phyloP scores from a whole-genome alignment of 2,329 filamentous ascomycete genomes.

The Sporothrix curviconia region DNA sequence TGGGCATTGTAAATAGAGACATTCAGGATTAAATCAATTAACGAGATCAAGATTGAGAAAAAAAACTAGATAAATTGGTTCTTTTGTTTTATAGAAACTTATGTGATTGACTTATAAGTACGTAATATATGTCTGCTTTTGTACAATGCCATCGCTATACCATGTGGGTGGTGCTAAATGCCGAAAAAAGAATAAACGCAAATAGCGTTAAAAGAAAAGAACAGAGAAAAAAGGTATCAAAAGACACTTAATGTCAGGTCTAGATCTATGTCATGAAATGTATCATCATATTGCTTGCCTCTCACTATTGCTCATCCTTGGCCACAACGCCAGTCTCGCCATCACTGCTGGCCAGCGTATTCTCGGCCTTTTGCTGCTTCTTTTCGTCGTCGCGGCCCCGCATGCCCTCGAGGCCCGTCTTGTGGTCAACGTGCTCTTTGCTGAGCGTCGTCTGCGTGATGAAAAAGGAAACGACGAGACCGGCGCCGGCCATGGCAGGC shows the following conservation, averaged over 20 bases:
- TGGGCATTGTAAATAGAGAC: neutral
- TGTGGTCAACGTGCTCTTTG: conserved; percentile 50
- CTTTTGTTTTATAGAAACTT: too few relatives aligned
- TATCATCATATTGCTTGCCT: neutral
- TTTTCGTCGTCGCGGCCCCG: conserved; percentile 23
- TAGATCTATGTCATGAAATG: neutral
- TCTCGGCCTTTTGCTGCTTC: conserved; percentile 19
- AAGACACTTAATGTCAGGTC: neutral
- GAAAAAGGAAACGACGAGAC: conserved; percentile 41
- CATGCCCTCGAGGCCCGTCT: conserved; percentile 46
- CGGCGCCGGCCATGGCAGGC: conserved; percentile 42
- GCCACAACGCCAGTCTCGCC: conserved; percentile 2
- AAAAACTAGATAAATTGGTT: too few relatives aligned
- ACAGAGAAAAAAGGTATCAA: neutral
- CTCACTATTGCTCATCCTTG: neutral
- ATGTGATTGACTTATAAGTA: neutral
- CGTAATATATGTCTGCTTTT: neutral
- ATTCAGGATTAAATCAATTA: neutral
- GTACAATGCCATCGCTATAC: neutral
- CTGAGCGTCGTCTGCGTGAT: conserved; percentile 45
- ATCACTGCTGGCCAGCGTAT: neutral
- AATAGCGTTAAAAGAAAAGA: neutral
- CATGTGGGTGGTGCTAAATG: neutral
- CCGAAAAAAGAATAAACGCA: neutral
- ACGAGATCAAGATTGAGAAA: neutral